Base-by-base conservation (phyloP, 2,329 filamentous ascomycete species). In the Colletotrichum camelliae region DNA sequence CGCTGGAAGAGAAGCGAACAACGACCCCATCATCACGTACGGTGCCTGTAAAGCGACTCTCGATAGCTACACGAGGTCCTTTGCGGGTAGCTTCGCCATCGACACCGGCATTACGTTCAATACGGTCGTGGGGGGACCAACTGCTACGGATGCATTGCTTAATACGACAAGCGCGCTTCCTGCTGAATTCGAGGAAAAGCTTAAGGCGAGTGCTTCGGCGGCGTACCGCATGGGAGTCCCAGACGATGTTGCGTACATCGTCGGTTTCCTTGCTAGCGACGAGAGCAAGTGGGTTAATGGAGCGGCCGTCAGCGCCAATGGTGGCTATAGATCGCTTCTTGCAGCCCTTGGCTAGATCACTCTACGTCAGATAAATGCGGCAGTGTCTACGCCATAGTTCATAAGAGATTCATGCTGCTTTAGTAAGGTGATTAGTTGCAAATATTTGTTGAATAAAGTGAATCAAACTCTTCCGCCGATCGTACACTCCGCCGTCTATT, bases 21-120 rank as follows among this genome's bases (percentile, higher is more conserved):
- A 65, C 6, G 39, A 67, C 8, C 37, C 55, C 0, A 24, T 61
- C 7, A 61, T 68, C 5, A 72, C 52, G 1, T 85, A 86, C 31
- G 81, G 77, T 0, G 79, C 82, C 4, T 83, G 81, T 0, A 85
- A 85, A 67, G 84, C 82, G 5, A 83, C 84, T 0, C 71, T 80
- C 24, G 82, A 84, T 62, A 79, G 80, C 4, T 65, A 81, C 5
- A 77, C 74, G 8, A 78, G 82, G 4, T 79, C 79, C 0, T 83
- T 81, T 79, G 81, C 82, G 1, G 80, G 79, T n/a, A 80, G 81
- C 31, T 80, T 84, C 1, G 81, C 81, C 10, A 79, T 79, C 7
- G 71, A 65, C 0, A 77, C 81, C 5, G 78, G 77, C 0, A 79
- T 80, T 7, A 83, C 80, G 0, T 81, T 83, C 0, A 83, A 84